phyloP scores from a whole-genome alignment of 768 basidiomycete species.

The Podaxis sp. region DNA sequence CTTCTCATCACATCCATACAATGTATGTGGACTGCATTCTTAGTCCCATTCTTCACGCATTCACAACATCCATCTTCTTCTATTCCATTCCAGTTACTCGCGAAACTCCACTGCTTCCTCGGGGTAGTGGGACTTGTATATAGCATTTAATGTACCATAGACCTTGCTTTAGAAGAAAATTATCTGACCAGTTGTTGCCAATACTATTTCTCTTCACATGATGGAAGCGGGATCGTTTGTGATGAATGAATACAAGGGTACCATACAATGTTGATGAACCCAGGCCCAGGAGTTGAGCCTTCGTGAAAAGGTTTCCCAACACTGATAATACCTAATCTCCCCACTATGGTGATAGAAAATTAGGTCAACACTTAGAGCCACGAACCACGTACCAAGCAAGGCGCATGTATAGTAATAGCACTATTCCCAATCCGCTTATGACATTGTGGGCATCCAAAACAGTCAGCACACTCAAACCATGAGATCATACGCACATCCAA shows the following conservation, averaged over 20 bases:
- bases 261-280: not conserved
- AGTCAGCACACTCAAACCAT: no score
- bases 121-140: not conserved
- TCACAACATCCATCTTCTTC: not conserved
- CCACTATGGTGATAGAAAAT: conserved; percentile 48
- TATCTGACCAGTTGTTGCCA: not conserved
- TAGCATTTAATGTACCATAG: not conserved
- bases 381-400: conserved; percentile 60
- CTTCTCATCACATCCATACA: not conserved
- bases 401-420: conserved; percentile 90
- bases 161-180: not conserved
- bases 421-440: conserved; percentile 90
- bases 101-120: not conserved
- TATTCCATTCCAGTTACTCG: not conserved
- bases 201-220: not conserved
- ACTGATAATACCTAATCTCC: conserved; percentile 95
- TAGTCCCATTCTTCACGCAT: not conserved
- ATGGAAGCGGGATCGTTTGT: not conserved
- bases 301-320: conserved; percentile 76
- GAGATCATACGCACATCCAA: no score
- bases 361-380: not conserved
- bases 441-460: conserved; percentile 32
- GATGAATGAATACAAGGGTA: not conserved
- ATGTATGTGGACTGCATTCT: not conserved
- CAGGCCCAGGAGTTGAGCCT: conserved; percentile 38